Conservation (phyloP, 1,284 basidiomycete genomes). For the Heliocybe sulcata region DNA sequence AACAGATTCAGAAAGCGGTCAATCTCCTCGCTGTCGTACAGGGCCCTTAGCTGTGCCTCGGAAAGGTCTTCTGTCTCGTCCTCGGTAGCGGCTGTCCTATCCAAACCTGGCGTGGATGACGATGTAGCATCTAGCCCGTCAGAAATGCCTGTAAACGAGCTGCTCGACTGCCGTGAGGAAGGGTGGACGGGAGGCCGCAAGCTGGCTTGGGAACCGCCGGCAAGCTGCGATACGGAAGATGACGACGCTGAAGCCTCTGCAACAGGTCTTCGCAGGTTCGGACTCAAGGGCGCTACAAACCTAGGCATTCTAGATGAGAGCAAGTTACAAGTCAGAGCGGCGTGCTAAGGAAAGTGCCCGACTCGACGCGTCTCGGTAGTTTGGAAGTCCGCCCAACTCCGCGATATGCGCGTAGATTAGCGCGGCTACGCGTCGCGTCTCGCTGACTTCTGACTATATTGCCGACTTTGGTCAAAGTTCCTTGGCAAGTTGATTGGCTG, state of each 20-base stretch:
- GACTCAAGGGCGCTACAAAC: not conserved
- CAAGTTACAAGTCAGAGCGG: no score
- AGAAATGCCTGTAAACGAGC: not conserved
- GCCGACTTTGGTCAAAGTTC: not conserved
- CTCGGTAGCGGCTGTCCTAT: not conserved
- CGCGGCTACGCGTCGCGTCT: not conserved
- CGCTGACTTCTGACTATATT: no score
- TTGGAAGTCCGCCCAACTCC: not conserved
- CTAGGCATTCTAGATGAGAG: not conserved
- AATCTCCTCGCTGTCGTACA: constrained; percentile 60
- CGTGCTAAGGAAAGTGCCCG: no score
- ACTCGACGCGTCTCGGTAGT: not conserved
- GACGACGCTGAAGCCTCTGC: not conserved
- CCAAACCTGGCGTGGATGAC: not conserved
- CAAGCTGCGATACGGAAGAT: not conserved
- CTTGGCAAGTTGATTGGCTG: not conserved
- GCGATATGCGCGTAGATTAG: not conserved
- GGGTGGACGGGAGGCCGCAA: not conserved
- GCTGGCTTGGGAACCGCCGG: not conserved
- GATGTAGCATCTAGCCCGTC: not conserved
- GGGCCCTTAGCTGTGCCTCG: constrained; percentile 37
- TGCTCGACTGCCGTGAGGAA: not conserved
- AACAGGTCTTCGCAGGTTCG: not conserved
- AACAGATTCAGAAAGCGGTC: constrained; percentile 50
- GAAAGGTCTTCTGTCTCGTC: constrained; percentile 18